Percentiles rank a stretch among this genome's conserved stretches.
phyloP scores from a whole-genome alignment of 257 asterid genomes.

The Plantago ovata region DNA sequence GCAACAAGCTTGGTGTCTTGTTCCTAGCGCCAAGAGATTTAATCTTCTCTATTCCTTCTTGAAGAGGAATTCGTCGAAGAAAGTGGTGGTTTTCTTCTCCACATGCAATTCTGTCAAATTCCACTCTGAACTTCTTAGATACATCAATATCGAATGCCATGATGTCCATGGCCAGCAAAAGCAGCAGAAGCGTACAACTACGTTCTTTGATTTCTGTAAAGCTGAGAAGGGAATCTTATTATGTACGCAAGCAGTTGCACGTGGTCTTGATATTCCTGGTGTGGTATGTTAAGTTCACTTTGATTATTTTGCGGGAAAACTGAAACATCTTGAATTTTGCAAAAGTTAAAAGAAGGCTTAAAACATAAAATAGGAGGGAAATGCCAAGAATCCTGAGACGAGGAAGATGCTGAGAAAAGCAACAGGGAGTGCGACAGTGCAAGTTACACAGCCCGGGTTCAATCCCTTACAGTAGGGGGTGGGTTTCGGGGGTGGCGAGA shows the following conservation, averaged over 20 bases:
- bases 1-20: constrained; percentile 88
- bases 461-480: too few species aligned
- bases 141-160: constrained; percentile 58
- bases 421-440: neutral
- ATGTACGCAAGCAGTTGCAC: constrained; percentile 92
- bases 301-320: too few species aligned
- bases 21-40: constrained; percentile 77
- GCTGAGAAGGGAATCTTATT: constrained; percentile 80
- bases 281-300: constrained; percentile 59
- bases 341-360: too few species aligned
- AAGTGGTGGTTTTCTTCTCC: constrained; percentile 98
- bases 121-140: constrained; percentile 70
- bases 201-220: constrained; percentile 71
- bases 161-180: constrained; percentile 89
- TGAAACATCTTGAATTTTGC: too few species aligned
- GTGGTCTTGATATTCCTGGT: constrained; percentile 94
- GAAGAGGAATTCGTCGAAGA: constrained; percentile 76
- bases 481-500: too few species aligned
- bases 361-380: neutral
- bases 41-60: constrained; percentile 81
- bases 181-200: constrained; percentile 81
- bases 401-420: neutral
- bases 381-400: neutral
- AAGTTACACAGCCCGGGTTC: too few species aligned
- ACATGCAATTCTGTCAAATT: constrained; percentile 83